These are phyloP conservation scores for Xerocomus potaroensis DNA, from an alignment of 768 basidiomycete species.

Conservation along the genomic window DNA sequence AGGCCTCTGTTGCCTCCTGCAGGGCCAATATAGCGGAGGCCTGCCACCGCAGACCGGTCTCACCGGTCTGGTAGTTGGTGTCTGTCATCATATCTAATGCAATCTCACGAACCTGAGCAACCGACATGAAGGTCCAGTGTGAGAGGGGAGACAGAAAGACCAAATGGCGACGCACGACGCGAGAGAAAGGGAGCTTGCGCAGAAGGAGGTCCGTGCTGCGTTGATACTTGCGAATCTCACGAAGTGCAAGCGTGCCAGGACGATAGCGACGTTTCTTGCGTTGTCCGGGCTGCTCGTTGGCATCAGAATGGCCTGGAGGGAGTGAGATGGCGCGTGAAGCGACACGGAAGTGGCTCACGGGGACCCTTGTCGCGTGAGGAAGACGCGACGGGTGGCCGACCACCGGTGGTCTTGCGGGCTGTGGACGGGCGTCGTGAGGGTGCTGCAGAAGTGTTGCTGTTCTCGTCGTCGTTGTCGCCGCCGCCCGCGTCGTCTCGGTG, in stretches of 20 bases:
- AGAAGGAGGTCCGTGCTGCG: conserved; percentile 87
- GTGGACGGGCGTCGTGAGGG: conserved; percentile 51
- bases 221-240: conserved; percentile 93
- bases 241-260: conserved; percentile 85
- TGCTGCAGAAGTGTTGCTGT: conserved; percentile 28
- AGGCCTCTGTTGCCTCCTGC: conserved; percentile 96
- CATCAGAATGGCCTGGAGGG: conserved; percentile 18
- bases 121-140: conserved; percentile 2
- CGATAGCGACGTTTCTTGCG: conserved; percentile 67
- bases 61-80: conserved; percentile 53
- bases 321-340: conserved; percentile 10
- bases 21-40: conserved; percentile 89
- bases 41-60: conserved; percentile 83
- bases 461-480: conserved; percentile 30
- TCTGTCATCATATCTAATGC: conserved; percentile 87
- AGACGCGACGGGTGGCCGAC: conserved; percentile 34
- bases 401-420: conserved; percentile 84
- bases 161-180: conserved; percentile 58
- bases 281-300: conserved; percentile 22
- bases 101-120: conserved; percentile 87
- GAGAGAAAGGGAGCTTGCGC: conserved; percentile 86
- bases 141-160: not conserved
- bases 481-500: conserved; percentile 32
- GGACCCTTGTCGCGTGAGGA: conserved; percentile 22
- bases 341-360: conserved; percentile 20